Base-by-base conservation (phyloP, 305 asterid species). In the Fraxinus albicans region DNA sequence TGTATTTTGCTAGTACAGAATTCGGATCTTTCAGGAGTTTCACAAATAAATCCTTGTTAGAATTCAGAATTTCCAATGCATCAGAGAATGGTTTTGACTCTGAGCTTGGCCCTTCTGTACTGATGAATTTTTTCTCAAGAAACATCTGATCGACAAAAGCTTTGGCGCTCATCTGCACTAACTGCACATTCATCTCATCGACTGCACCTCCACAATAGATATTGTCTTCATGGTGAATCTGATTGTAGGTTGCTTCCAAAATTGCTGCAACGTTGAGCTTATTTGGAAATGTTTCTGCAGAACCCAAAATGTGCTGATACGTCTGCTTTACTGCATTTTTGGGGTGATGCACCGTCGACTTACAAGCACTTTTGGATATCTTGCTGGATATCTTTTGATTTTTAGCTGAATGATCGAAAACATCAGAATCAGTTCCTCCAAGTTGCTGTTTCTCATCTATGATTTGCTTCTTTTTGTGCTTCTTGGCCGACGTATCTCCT, bases 41-140 rank as follows among this genome's bases (percentile, higher is more conserved):
- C 79, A 88, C 85, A 84, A 88, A 88, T 42, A 89, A 44, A 83
- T 86, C 88, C 89, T 83, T 84, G 79, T 86, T 88, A 12, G 91
- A 80, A 69, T 79, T 88, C 89, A 94, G 63, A 80, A 88, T 79
- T 79, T 94, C 92, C 82, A 92, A 83, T 77, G 93, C 91, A 86
- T 85, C 86, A 29, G 95, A 86, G 88, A 91, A 91, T 29, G 92
- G 89, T 78, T 82, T 87, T 42, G 89, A 79, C 77, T 88, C 90
- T 1, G 81, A 77, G 81, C 70, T 67, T 38, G 78, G 58, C 29
- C 82, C 76, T 53, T 87, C 84, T 74, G 76, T 78, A 4, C 83
- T 19, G 60, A 21, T 25, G 79, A 75, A 67, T 25, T 84, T 87
- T 88, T 89, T 85, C 78, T 87, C 87, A 25, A 86, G 36, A 86